These are phyloP conservation scores for Coccomyxa subellipsoidea DNA, from an alignment of 163 green algal genomes.

Conservation along the genomic window DNA sequence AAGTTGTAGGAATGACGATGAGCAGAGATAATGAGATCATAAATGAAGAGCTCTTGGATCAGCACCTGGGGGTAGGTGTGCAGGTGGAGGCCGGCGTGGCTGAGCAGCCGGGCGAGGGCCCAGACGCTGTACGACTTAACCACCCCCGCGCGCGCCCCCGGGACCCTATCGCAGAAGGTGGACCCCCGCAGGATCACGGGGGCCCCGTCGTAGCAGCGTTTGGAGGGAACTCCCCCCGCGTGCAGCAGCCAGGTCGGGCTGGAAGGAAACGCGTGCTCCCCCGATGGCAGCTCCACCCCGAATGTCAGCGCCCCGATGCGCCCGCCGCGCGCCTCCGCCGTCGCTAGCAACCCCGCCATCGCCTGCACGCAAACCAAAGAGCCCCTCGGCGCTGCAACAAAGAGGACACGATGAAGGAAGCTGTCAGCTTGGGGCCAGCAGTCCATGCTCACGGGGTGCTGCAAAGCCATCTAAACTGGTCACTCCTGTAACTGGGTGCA, in stretches of 20 bases:
- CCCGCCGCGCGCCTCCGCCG: background rate
- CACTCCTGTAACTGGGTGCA: too few relatives aligned
- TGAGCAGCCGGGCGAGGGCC: constrained; percentile 16
- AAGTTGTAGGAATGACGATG: too few relatives aligned
- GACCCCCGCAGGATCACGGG: constrained; percentile 8
- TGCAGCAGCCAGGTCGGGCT: constrained; percentile 21
- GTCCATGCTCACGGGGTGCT: too few relatives aligned
- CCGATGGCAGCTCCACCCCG: constrained; percentile 8
- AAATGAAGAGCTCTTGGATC: background rate
- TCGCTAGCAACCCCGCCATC: background rate
- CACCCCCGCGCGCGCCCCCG: background rate
- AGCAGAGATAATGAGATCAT: too few relatives aligned
- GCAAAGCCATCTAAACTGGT: too few relatives aligned
- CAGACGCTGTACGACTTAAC: constrained; percentile 18
- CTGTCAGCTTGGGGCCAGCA: too few relatives aligned
- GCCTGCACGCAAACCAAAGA: background rate
- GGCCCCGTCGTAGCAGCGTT: background rate
- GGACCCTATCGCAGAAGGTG: constrained; percentile 19
- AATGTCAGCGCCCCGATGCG: constrained; percentile 16
- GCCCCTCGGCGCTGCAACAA: too few relatives aligned
- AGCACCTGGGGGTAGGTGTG: constrained; percentile 9
- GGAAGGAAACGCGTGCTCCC: constrained; percentile 8
- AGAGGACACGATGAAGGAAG: too few relatives aligned
- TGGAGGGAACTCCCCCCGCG: background rate
- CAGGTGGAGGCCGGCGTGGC: background rate